A percentile compares a stretch with the other conserved stretches of the same genome.
Evolutionary conservation across 345 rosid species (phyloP).

Genomic region (Lepidium aucheri): DNA sequence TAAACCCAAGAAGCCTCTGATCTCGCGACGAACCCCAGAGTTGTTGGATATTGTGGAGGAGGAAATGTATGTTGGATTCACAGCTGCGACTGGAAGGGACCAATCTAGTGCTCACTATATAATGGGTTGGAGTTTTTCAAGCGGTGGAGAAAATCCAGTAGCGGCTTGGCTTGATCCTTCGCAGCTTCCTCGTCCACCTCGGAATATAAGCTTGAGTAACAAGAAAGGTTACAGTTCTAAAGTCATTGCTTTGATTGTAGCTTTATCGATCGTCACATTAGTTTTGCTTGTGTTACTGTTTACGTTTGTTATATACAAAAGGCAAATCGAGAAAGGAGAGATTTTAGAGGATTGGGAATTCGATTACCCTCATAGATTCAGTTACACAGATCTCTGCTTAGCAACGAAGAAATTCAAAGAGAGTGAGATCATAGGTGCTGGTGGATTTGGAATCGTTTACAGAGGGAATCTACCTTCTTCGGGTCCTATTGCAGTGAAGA

Average conservation of each 20-base stretch:
- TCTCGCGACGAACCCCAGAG: not conserved
- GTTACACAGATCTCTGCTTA: constrained; percentile 21
- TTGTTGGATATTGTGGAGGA: constrained; percentile 17
- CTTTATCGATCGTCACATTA: constrained; percentile 16
- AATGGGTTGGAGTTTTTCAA: constrained; percentile 69
- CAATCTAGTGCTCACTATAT: constrained; percentile 58
- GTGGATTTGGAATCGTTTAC: constrained; percentile 25
- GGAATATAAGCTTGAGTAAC: constrained; percentile 7
- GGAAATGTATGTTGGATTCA: constrained; percentile 63
- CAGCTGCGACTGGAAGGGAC: constrained; percentile 59
- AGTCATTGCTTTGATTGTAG: constrained; percentile 14
- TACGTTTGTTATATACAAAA: constrained; percentile 12
- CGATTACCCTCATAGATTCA: constrained; percentile 23
- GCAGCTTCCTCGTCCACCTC: constrained; percentile 34
- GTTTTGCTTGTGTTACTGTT: constrained; percentile 9
- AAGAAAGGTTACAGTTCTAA: constrained; percentile 15
- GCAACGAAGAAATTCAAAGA: constrained; percentile 18
- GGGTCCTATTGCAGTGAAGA: constrained; percentile 21
- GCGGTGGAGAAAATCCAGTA: constrained; percentile 28
- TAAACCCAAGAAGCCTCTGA: constrained; percentile 41
- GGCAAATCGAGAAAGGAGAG: constrained; percentile 1
- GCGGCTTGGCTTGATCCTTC: constrained; percentile 31
- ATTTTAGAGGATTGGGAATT: constrained; percentile 26
- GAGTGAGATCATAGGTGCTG: constrained; percentile 18
- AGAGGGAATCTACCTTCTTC: constrained; percentile 11